These are phyloP conservation scores for Xylariaceae sp. DNA, from an alignment of 2,329 filamentous ascomycete species.

Conservation along the genomic window DNA sequence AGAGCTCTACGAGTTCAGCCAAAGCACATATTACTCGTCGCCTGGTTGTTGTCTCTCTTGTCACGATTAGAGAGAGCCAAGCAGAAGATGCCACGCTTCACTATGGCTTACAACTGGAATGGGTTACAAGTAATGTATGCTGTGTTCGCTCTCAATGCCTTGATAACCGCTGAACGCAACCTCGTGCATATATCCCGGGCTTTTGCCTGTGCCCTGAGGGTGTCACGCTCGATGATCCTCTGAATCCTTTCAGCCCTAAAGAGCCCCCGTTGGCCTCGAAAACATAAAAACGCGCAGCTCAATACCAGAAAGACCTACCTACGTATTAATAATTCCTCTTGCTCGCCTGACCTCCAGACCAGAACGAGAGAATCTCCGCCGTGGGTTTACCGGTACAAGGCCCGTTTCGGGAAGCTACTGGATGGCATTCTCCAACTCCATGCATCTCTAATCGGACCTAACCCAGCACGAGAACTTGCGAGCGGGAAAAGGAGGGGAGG, in stretches of 20 bases:
- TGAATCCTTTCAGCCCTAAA: slow-evolving; percentile 4
- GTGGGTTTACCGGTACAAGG: background rate
- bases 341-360: background rate
- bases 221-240: background rate
- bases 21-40: background rate
- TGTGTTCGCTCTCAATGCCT: background rate
- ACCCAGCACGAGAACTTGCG: slow-evolving; percentile 17
- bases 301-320: background rate
- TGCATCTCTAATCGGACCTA: slow-evolving; percentile 22
- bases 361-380: background rate
- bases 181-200: background rate
- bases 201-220: background rate
- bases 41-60: background rate
- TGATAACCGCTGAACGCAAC: background rate
- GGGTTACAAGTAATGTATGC: background rate
- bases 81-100: background rate
- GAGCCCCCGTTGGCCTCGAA: background rate
- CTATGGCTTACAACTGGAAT: background rate
- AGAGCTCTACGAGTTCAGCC: background rate
- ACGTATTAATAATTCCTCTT: background rate
- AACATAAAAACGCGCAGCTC: background rate
- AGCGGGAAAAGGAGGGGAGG: slow-evolving; percentile 2
- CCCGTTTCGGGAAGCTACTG: slow-evolving; percentile 8
- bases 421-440: slow-evolving; percentile 16
- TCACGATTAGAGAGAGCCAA: background rate